Evolutionary conservation across 352 stramenopile genomes (phyloP).

Genomic region (Pythium aphanidermatum): DNA sequence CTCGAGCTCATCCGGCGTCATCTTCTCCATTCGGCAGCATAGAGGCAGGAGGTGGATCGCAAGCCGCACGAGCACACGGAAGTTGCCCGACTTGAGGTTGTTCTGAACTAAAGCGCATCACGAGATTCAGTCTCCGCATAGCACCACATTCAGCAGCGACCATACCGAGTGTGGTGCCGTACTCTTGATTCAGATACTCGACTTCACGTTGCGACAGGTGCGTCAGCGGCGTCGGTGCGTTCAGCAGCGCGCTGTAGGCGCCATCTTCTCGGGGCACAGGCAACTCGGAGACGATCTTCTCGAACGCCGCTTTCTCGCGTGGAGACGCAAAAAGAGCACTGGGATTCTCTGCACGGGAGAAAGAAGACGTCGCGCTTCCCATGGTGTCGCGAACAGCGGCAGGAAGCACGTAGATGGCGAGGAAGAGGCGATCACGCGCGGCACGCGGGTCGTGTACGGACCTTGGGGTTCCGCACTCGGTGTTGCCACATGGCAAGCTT

Average conservation of each 20-base stretch:
- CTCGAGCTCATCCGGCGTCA: slow-evolving; percentile 43
- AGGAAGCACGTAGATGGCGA: no score
- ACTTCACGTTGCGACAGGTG: slow-evolving; percentile 51
- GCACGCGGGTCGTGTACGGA: no score
- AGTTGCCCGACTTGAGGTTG: slow-evolving; percentile 67
- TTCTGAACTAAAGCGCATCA: slow-evolving; percentile 39
- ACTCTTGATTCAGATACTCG: slow-evolving; percentile 54
- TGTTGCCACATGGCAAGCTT: not conserved
- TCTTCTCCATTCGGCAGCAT: slow-evolving; percentile 46
- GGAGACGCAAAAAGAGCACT: slow-evolving; percentile 39
- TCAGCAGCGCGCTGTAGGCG: slow-evolving; percentile 47
- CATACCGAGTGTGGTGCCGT: slow-evolving; percentile 53
- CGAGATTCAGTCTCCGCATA: no score
- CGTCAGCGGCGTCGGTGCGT: slow-evolving; percentile 29
- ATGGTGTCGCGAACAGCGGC: no score
- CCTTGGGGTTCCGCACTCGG: not conserved
- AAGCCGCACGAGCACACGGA: slow-evolving; percentile 61
- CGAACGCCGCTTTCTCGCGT: slow-evolving; percentile 50
- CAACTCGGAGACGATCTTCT: slow-evolving; percentile 61
- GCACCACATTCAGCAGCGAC: no score
- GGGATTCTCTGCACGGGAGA: slow-evolving; percentile 15
- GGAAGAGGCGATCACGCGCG: no score
- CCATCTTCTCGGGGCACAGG: slow-evolving; percentile 41
- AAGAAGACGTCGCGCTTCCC: slow-evolving; percentile 36
- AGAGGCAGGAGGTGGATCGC: slow-evolving; percentile 49